Conservation (phyloP, 2,329 filamentous ascomycete genomes). For the Blastomyces emzantsi region DNA sequence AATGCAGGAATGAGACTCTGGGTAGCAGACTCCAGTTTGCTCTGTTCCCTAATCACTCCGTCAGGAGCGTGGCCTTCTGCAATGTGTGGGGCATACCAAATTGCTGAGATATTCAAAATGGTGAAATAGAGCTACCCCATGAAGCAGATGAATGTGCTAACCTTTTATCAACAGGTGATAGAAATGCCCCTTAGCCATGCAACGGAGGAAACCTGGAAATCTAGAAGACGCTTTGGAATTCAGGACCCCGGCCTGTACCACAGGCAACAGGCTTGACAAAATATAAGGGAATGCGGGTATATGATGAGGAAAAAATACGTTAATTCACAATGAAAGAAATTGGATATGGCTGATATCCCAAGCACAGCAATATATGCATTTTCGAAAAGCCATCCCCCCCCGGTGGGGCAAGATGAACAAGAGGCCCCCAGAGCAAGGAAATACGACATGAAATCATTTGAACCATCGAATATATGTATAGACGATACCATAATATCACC, state of each 20-base stretch:
- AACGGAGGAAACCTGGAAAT: background rate
- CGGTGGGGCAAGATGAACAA: background rate
- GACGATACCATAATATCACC: background rate
- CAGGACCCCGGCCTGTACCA: background rate
- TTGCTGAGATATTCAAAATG: background rate
- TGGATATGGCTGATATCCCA: background rate
- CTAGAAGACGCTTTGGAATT: background rate
- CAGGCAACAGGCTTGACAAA: background rate
- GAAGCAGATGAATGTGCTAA: slow-evolving; percentile 1
- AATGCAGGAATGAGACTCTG: background rate
- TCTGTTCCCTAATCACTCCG: background rate
- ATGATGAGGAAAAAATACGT: background rate
- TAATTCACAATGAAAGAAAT: background rate
- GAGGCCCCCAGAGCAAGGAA: background rate
- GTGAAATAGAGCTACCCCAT: background rate
- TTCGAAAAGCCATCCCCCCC: background rate
- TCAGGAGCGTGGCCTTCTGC: background rate
- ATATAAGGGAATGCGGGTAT: background rate
- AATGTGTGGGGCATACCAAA: background rate
- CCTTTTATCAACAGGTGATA: background rate
- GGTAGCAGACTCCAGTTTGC: background rate
- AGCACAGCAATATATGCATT: background rate
- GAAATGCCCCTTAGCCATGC: background rate
- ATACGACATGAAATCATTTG: background rate
- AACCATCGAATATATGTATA: background rate